These are phyloP conservation scores for Cladophialophora bantiana DNA, from an alignment of 2,329 filamentous ascomycete species.

Conservation along the genomic window DNA sequence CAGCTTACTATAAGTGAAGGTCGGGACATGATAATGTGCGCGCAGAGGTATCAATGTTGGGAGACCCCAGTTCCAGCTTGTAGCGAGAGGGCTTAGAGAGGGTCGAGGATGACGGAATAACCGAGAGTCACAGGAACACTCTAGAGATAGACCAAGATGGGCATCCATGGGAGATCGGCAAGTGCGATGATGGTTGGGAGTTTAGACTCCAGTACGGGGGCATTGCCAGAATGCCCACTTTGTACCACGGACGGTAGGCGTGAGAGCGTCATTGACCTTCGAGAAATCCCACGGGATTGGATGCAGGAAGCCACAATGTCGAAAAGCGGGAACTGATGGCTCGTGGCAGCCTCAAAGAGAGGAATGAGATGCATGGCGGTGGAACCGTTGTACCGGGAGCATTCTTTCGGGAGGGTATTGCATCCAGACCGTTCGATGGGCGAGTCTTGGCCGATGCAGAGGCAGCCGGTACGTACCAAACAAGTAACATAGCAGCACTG, in stretches of 20 bases:
- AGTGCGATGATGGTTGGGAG: background rate
- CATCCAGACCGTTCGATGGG: slow-evolving; percentile 8
- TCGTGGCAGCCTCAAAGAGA: background rate
- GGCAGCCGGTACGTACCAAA: too few species aligned
- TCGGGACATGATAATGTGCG: background rate
- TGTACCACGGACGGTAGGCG: background rate
- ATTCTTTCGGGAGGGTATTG: background rate
- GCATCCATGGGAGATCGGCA: slow-evolving; percentile 7
- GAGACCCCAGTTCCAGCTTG: slow-evolving; percentile 1
- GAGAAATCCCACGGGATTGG: background rate
- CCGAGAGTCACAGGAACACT: slow-evolving; percentile 8
- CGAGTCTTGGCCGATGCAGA: background rate
- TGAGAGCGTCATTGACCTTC: background rate
- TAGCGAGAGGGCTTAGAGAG: background rate
- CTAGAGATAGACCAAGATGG: background rate
- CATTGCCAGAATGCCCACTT: background rate
- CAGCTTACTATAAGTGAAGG: background rate
- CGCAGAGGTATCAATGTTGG: background rate
- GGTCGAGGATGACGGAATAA: slow-evolving; percentile 1
- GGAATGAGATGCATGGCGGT: slow-evolving; percentile 4
- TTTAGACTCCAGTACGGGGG: background rate
- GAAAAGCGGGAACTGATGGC: slow-evolving; percentile 1
- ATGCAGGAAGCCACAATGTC: background rate
- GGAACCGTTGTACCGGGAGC: background rate
- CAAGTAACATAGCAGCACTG: background rate